phyloP scores from a whole-genome alignment of 352 stramenopile genomes.

The Pythium volutum region DNA sequence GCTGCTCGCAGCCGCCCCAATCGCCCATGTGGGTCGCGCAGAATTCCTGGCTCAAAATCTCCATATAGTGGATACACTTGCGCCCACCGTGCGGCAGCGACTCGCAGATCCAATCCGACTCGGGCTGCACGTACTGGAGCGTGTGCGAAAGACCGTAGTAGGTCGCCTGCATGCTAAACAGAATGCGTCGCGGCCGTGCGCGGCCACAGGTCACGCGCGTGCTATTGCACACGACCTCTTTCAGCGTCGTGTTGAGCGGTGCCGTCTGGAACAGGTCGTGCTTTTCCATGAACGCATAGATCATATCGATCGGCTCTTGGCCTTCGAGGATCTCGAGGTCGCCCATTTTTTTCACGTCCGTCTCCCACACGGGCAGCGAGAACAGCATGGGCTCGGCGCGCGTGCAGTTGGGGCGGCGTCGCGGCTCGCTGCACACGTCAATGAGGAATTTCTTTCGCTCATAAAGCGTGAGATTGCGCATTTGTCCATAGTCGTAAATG shows the following conservation, averaged over 20 bases:
- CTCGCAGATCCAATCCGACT: conserved; percentile 75
- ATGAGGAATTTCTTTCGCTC: conserved; percentile 68
- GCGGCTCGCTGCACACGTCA: conserved; percentile 65
- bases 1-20: conserved; percentile 47
- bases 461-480: conserved; percentile 64
- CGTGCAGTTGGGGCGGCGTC: conserved; percentile 66
- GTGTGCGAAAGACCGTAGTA: conserved; percentile 66
- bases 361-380: conserved; percentile 74
- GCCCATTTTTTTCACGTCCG: conserved; percentile 60
- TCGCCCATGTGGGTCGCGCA: conserved; percentile 74
- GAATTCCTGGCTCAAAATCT: conserved; percentile 58
- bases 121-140: conserved; percentile 72
- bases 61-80: conserved; percentile 73
- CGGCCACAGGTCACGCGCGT: conserved; percentile 61
- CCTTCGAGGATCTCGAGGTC: conserved; percentile 72
- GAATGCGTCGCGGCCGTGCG: conserved; percentile 48
- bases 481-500: conserved; percentile 69
- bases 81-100: conserved; percentile 41
- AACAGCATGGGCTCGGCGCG: conserved; percentile 73
- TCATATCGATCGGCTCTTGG: conserved; percentile 74
- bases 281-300: conserved; percentile 87
- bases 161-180: conserved; percentile 80
- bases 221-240: conserved; percentile 70
- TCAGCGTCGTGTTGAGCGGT: conserved; percentile 69
- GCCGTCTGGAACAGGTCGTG: conserved; percentile 82